Percentiles rank a stretch among this genome's conserved stretches.
Evolutionary conservation across 2,329 filamentous ascomycete genomes (phyloP).

Genomic region (Ceratocystis destructans): DNA sequence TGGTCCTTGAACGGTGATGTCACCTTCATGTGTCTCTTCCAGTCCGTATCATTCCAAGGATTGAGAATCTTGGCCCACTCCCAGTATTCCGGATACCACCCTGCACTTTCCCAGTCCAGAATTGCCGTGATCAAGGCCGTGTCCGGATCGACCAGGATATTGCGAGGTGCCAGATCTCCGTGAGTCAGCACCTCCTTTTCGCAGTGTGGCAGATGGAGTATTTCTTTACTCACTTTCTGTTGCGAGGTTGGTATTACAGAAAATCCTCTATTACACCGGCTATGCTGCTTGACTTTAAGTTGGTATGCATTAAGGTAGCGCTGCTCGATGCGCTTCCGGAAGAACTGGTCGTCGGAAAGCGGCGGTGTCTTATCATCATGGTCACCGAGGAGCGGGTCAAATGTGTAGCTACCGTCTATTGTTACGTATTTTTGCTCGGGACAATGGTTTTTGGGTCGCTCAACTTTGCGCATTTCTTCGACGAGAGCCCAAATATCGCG

Average conservation of each 20-base stretch:
- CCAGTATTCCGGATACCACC: conserved; percentile 27
- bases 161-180: conserved; percentile 26
- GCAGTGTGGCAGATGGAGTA: conserved; percentile 18
- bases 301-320: conserved; percentile 19
- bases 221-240: background rate
- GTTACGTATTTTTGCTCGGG: conserved; percentile 11
- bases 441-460: conserved; percentile 4
- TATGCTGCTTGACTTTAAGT: background rate
- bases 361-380: conserved; percentile 1
- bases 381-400: conserved; percentile 2
- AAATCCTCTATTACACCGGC: too few relatives aligned
- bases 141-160: conserved; percentile 26
- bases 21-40: conserved; percentile 7
- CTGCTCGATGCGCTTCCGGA: conserved; percentile 11
- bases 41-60: conserved; percentile 4
- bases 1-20: conserved; percentile 5
- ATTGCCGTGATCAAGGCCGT: conserved; percentile 38
- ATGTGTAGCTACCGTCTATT: background rate
- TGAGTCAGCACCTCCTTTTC: conserved; percentile 26
- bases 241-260: background rate
- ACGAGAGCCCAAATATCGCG: conserved; percentile 4
- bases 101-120: conserved; percentile 42
- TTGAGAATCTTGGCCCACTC: conserved; percentile 24
- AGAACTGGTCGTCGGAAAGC: background rate
- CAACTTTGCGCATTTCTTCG: conserved; percentile 1